Evolutionary conservation across 352 stramenopile genomes (phyloP).

Genomic region (Pythium utonaiense): DNA sequence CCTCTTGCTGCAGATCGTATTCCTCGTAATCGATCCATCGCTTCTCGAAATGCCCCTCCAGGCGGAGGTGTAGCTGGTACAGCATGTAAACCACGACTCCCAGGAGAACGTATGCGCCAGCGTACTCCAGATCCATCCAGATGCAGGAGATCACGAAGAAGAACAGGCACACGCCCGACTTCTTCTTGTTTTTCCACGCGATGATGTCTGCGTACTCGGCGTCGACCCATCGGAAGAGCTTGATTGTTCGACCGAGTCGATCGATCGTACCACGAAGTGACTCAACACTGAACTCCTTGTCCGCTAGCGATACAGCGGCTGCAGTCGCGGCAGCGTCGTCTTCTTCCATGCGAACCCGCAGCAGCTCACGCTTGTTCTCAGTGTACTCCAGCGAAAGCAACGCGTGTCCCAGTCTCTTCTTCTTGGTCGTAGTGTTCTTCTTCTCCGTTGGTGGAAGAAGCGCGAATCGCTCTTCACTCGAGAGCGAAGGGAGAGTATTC

Average conservation of each 20-base stretch:
- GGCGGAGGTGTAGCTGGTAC: conserved; percentile 60
- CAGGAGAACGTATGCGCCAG: conserved; percentile 59
- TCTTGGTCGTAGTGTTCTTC: conserved; percentile 19
- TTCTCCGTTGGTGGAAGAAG: conserved; percentile 35
- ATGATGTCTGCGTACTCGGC: conserved; percentile 77
- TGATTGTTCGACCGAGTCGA: conserved; percentile 60
- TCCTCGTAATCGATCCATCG: conserved; percentile 80
- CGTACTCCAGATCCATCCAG: conserved; percentile 72
- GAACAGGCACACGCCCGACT: conserved; percentile 59
- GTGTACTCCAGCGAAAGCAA: conserved; percentile 64
- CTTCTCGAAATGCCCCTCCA: conserved; percentile 60
- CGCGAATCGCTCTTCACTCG: conserved; percentile 46
- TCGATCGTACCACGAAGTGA: conserved; percentile 73
- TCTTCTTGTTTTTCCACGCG: conserved; percentile 83
- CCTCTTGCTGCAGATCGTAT: conserved; percentile 67
- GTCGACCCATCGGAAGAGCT: conserved; percentile 71
- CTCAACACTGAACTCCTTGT: conserved; percentile 81
- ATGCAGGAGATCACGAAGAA: conserved; percentile 66
- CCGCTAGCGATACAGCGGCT: conserved; percentile 35
- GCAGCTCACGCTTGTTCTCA: conserved; percentile 67
- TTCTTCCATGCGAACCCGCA: conserved; percentile 54
- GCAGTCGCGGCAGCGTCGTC: conserved; percentile 21
- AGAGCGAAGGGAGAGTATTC: conserved; percentile 26
- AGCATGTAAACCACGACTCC: conserved; percentile 74
- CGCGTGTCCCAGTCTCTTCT: conserved; percentile 51